phyloP scores from a whole-genome alignment of 1,139 yeast species.

The Zygosaccharomyces pseudobailii region DNA sequence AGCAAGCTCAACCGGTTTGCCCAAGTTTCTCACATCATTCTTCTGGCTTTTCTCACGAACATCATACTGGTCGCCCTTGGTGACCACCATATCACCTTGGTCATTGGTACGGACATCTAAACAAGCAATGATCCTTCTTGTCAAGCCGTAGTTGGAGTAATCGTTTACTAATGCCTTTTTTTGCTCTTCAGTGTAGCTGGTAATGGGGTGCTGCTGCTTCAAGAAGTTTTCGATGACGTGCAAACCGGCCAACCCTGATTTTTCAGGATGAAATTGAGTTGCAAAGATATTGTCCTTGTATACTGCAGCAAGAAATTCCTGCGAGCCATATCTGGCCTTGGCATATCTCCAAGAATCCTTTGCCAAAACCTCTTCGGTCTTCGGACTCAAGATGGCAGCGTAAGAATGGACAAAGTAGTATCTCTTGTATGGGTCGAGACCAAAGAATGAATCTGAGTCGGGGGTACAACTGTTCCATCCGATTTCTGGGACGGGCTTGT shows the following conservation, averaged over 20 bases:
- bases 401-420: conserved; percentile 95
- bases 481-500: conserved; percentile 88
- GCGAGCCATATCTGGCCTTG: conserved; percentile 68
- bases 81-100: conserved; percentile 88
- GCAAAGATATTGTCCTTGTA: conserved; percentile 76
- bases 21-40: conserved; percentile 75
- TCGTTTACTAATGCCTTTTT: conserved; percentile 36
- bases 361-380: conserved; percentile 34
- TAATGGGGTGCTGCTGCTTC: conserved; percentile 41
- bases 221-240: conserved; percentile 69
- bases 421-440: conserved; percentile 59
- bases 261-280: conserved; percentile 97
- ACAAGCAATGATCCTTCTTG: conserved; percentile 91
- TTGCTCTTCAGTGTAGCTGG: conserved; percentile 21
- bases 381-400: conserved; percentile 58
- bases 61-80: conserved; percentile 97
- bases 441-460: conserved; percentile 42
- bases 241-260: conserved; percentile 87
- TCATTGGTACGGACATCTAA: conserved; percentile 95
- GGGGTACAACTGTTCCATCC: conserved; percentile 74
- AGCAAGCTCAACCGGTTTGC: conserved; percentile 94
- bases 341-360: conserved; percentile 74
- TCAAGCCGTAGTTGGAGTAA: conserved; percentile 60
- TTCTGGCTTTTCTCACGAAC: conserved; percentile 66
- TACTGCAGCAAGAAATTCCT: conserved; percentile 80